Evolutionary conservation across 2,329 filamentous ascomycete genomes (phyloP).

Genomic region (Aureobasidium pullulans): DNA sequence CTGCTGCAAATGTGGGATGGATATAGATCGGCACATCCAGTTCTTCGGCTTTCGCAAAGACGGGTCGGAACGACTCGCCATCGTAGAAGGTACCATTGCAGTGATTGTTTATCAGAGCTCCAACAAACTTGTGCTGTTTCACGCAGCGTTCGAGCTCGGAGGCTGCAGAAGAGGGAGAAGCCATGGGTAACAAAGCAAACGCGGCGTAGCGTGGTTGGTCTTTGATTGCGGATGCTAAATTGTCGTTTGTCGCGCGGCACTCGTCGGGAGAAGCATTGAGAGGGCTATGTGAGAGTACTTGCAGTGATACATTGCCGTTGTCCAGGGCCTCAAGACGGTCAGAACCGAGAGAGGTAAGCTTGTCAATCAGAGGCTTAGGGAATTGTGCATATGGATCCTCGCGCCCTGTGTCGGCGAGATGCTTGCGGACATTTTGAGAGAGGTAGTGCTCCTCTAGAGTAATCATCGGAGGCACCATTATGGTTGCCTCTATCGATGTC

Average conservation of each 20-base stretch:
- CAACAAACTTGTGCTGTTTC: constrained; percentile 27
- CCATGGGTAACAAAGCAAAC: constrained; percentile 29
- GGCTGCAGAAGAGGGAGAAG: constrained; percentile 25
- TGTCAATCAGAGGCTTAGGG: constrained; percentile 8
- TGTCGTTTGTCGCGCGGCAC: constrained; percentile 27
- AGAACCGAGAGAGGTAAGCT: constrained; percentile 24
- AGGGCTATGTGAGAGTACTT: constrained; percentile 30
- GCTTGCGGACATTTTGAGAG: constrained; percentile 16
- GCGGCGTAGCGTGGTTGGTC: constrained; percentile 26
- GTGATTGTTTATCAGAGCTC: constrained; percentile 31
- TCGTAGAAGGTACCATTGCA: constrained; percentile 29
- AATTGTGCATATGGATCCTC: constrained; percentile 10
- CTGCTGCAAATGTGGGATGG: constrained; percentile 40
- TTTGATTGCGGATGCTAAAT: constrained; percentile 24
- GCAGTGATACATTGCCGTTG: constrained; percentile 25
- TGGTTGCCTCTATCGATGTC: too few species aligned
- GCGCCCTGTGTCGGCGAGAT: neutral
- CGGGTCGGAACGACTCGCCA: constrained; percentile 24
- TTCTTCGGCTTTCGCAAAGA: constrained; percentile 27
- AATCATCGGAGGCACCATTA: constrained; percentile 28
- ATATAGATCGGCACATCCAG: constrained; percentile 47
- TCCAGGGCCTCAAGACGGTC: constrained; percentile 28
- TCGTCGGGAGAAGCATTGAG: constrained; percentile 21
- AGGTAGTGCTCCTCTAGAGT: constrained; percentile 32
- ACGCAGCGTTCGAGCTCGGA: constrained; percentile 27